These are phyloP conservation scores for Aspergillus pseudoglaucus DNA, from an alignment of 2,329 filamentous ascomycete species.

Conservation along the genomic window DNA sequence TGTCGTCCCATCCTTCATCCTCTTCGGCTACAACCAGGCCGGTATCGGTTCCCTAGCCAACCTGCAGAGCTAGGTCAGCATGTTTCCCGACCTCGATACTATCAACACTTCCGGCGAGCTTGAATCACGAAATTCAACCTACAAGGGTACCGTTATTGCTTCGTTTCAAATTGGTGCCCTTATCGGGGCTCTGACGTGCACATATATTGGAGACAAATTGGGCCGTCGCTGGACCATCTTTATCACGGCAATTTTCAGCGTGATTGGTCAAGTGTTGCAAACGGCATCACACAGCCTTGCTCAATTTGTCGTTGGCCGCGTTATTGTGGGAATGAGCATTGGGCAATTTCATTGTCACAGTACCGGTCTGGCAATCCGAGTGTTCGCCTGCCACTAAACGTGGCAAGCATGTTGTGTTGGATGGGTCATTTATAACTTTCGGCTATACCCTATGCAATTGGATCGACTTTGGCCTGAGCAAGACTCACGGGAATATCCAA, in stretches of 20 bases:
- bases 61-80: constrained; percentile 29
- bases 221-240: constrained; percentile 45
- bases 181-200: constrained; percentile 14
- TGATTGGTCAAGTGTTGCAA: constrained; percentile 31
- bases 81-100: constrained; percentile 52
- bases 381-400: constrained; percentile 43
- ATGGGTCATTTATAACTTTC: constrained; percentile 39
- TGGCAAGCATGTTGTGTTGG: constrained; percentile 44
- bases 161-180: constrained; percentile 17
- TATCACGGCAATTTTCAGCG: constrained; percentile 29
- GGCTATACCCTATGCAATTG: constrained; percentile 29
- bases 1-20: constrained; percentile 17
- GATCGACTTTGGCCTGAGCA: constrained; percentile 45
- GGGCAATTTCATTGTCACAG: constrained; percentile 43
- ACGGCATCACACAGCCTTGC: constrained; percentile 36
- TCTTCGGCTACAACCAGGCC: constrained; percentile 23
- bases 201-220: constrained; percentile 36
- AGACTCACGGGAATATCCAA: constrained; percentile 35
- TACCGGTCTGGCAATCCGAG: constrained; percentile 46
- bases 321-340: constrained; percentile 45
- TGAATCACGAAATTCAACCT: constrained; percentile 14
- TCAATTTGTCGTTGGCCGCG: constrained; percentile 43
- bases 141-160: constrained; percentile 21
- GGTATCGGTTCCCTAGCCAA: constrained; percentile 17
- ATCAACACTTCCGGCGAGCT: constrained; percentile 20